phyloP scores from a whole-genome alignment of 257 asterid genomes.

The Perilla frutescens region DNA sequence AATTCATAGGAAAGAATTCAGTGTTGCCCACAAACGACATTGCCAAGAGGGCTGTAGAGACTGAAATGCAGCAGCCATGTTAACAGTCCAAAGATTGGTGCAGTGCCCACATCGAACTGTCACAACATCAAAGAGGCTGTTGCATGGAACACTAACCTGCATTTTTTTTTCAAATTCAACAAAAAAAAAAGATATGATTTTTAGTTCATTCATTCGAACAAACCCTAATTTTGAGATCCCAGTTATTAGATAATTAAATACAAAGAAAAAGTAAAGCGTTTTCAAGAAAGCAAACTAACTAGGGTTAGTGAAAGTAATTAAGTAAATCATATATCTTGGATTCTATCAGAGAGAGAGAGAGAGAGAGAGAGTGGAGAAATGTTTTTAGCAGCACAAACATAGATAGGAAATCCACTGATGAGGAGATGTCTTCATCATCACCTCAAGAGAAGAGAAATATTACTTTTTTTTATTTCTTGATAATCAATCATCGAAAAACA shows the following conservation, averaged over 20 bases:
- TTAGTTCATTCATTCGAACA: not conserved
- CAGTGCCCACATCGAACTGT: constrained; percentile 97
- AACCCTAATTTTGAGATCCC: constrained; percentile 13
- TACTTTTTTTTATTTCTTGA: not conserved
- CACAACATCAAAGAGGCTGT: constrained; percentile 74
- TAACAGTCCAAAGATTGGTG: constrained; percentile 80
- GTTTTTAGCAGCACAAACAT: not conserved
- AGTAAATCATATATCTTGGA: too few species aligned
- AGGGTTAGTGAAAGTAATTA: too few species aligned
- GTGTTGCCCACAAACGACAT: not conserved
- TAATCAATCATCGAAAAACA: not conserved
- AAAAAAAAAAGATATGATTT: not conserved
- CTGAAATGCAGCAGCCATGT: constrained; percentile 91
- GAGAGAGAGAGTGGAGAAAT: too few species aligned
- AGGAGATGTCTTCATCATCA: constrained; percentile 59
- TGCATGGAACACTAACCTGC: constrained; percentile 97
- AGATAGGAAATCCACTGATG: constrained; percentile 22
- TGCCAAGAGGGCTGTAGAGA: constrained; percentile 49
- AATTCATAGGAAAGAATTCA: too few species aligned
- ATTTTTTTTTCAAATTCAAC: constrained; percentile 1
- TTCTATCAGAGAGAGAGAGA: not conserved
- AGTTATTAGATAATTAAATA: not conserved
- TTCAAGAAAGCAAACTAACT: too few species aligned
- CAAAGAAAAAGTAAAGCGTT: too few species aligned
- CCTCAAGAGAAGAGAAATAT: not conserved